Evolutionary conservation across 805 yeast genomes (phyloP), one percentile per base, ranked within the genome.

Genomic region (Brettanomyces bruxellensis): DNA sequence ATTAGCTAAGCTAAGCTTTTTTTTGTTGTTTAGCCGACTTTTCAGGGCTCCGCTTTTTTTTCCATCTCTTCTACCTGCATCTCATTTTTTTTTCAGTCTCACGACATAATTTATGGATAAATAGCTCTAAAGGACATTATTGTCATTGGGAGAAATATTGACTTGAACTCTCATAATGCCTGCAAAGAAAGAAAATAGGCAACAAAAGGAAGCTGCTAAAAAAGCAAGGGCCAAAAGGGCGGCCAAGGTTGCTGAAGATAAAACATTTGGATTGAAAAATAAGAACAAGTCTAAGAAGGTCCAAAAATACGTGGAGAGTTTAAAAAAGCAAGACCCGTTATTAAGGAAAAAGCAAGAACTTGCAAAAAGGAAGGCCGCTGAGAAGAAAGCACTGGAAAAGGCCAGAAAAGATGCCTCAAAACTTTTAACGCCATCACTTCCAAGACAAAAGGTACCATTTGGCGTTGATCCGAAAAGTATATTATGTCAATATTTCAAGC

Each of bases 391-490:
- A 11, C 85, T 89, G 1, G 99, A 91, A 53, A 82, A 77, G 40
- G 97, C 96, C 39, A 86, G 84, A 61, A 78, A 77, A 41, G 97
- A 91, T 59, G 95, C 95, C 4, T 83, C 87, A 12, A 83, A 84
- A 14, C 67, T 91, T 40, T 76, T 88, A 56, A 83, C 81, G 32
- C 68, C 79, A 0, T 71, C 79, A 4, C 71, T 87, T 44, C 83
- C 78, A 46, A 73, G 71, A 41, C 97, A 87, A 64, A 88, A 87
- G 61, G 86, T 91, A 32, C 95, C 96, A 38, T 89, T 91, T 59
- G 99, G 99, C 45, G 97, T 89, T 49, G 98, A 93, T 68, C 99
- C 99, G 46, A 91, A 93, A 68, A 79, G 95, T 1, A 84, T 93
- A 34, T 67, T 93, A 22, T 93, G 99, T 77, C 86, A 86, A 48